Base-by-base conservation (phyloP, 2,329 filamentous ascomycete species). In the Neonectria ditissima region DNA sequence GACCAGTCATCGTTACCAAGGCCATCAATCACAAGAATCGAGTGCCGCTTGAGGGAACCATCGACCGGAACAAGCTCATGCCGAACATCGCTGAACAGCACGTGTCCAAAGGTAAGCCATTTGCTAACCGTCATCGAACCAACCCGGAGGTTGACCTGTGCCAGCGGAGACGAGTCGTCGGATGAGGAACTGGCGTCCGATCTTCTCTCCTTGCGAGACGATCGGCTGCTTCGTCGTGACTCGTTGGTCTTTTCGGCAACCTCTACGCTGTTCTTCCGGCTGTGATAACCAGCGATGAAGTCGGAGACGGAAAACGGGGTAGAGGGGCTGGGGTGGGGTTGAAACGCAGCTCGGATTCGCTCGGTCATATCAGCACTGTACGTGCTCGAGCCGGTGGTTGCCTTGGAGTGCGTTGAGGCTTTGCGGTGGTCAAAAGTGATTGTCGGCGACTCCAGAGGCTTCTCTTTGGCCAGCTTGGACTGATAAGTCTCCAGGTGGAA, bases 1-100 rank as follows among this genome's bases (percentile, higher is more conserved):
- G 92, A 94, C 92, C 92, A 96, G 74, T 96, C 92, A 69, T 91
- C 89, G 73, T 94, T 94, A n/a, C 92, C 92, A 30, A 96, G 88
- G 5, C 92, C 92, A 78, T 96, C 92, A 60, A 96, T 85, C 18
- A 96, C 90, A 4, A 96, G 83, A 26, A 96, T 88, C 0, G 87
- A 89, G 60, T 82, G 90, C 58, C 80, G 86, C 80, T 84, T 70
- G 20, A 72, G 59, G 0, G 73, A 71, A 6, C 73, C 67, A 20
- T 75, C 73, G 5, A 72, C 79, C 74, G 79, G 83, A 0, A 84
- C 80, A 22, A 94, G 83, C 68, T 93, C 89, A 48, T 92, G 90
- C 26, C 92, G 87, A 5, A 91, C 88, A 11, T 93, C 92, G 69
- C 91, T 94, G 80, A 96, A 94, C 4, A 96, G 82, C 0, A 95